A percentile compares a stretch with the other conserved stretches of the same genome.
These are phyloP conservation scores for Podospora conica DNA, from an alignment of 495 filamentous ascomycete genomes.

Conservation along the genomic window DNA sequence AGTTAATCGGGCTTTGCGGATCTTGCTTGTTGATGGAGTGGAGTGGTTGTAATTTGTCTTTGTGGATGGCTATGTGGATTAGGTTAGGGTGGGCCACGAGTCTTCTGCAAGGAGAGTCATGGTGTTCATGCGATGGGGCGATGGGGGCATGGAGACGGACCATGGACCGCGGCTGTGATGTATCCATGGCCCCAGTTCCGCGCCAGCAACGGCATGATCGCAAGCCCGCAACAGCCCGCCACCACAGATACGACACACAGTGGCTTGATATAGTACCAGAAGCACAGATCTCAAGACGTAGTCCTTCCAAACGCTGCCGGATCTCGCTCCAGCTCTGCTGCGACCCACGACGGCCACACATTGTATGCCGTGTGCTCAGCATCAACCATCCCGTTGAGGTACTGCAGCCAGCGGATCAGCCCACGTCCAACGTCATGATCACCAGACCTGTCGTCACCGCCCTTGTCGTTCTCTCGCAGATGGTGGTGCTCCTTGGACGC, in stretches of 20 bases:
- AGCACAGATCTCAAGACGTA: background rate
- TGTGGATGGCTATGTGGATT: no score
- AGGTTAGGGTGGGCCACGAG: no score
- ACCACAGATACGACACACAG: background rate
- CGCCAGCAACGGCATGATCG: no score
- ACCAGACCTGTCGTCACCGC: background rate
- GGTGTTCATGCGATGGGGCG: no score
- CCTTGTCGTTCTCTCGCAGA: background rate
- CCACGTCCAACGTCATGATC: conserved; percentile 1
- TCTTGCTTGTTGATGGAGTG: no score
- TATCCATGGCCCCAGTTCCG: no score
- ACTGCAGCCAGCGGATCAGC: conserved; percentile 35
- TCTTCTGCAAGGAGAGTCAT: no score
- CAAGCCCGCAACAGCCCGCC: background rate
- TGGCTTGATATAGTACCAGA: background rate
- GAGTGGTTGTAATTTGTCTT: no score
- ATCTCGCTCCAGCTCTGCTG: conserved; percentile 34
- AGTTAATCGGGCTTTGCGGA: no score
- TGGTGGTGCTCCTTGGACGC: conserved; percentile 10
- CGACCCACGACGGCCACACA: conserved; percentile 45
- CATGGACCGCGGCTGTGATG: no score
- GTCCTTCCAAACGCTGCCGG: conserved; percentile 31
- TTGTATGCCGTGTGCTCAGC: conserved; percentile 34
- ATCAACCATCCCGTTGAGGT: conserved; percentile 39
- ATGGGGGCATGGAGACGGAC: no score